Conservation (phyloP, 2,329 filamentous ascomycete species). For the Thermomyces lanuginosus region DNA sequence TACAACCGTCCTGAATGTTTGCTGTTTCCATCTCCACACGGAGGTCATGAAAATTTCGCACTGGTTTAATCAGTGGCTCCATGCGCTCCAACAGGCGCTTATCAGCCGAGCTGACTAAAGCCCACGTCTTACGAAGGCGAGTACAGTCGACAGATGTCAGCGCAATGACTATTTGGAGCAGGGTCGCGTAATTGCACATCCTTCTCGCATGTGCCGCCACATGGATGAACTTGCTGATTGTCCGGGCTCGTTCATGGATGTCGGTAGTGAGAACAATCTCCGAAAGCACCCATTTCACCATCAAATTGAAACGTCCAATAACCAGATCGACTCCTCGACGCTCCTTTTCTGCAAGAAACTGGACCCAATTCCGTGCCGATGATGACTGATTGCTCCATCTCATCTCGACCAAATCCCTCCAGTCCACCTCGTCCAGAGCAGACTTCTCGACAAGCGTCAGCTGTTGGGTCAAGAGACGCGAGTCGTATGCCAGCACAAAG, state of each 20-base stretch:
- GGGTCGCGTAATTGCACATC: slow-evolving; percentile 48
- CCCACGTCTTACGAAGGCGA: slow-evolving; percentile 43
- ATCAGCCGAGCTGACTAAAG: slow-evolving; percentile 38
- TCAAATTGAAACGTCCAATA: slow-evolving; percentile 49
- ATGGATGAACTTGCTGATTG: slow-evolving; percentile 47
- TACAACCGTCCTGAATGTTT: slow-evolving; percentile 43
- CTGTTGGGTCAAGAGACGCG: slow-evolving; percentile 44
- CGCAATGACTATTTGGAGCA: slow-evolving; percentile 49
- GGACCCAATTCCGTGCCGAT: slow-evolving; percentile 42
- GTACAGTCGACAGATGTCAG: slow-evolving; percentile 43
- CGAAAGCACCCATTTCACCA: slow-evolving; percentile 50
- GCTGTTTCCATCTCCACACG: slow-evolving; percentile 48
- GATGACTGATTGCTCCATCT: slow-evolving; percentile 42
- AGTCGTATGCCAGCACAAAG: slow-evolving; percentile 47
- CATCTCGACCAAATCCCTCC: slow-evolving; percentile 49
- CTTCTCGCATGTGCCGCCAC: slow-evolving; percentile 42
- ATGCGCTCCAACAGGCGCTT: slow-evolving; percentile 40
- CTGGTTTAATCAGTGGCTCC: slow-evolving; percentile 44
- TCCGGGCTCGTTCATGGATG: slow-evolving; percentile 41
- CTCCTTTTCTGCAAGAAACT: slow-evolving; percentile 40
- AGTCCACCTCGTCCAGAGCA: slow-evolving; percentile 48
- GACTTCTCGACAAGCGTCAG: slow-evolving; percentile 50
- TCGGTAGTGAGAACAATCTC: slow-evolving; percentile 44
- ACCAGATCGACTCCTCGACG: slow-evolving; percentile 46
- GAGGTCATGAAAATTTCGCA: slow-evolving; percentile 47